Evolutionary conservation across 2,329 filamentous ascomycete genomes (phyloP), one percentile per base, ranked within the genome.

Genomic region (Fusarium globosum): DNA sequence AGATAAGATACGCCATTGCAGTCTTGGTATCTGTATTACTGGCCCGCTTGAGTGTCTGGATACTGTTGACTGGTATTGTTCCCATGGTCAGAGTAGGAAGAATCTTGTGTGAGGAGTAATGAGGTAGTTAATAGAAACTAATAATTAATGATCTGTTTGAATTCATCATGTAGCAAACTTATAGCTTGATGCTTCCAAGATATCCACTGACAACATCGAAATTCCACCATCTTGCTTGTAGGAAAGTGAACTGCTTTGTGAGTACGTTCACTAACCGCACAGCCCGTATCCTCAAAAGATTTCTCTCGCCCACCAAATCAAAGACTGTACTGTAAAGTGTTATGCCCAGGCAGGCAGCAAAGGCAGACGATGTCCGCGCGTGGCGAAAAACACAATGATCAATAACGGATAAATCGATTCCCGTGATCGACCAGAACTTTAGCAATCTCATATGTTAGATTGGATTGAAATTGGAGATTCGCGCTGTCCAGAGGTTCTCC

Each of bases 41-140:
- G 26, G 10, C 45, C 26, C 10, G 4, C 21, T 30, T 8, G 3
- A 30, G 9, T 2, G 26, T 30, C 45, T n/a, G 45, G 14, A 48
- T 12, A 14, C 26, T 16, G 20, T n/a, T 48, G 26, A 21, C 20
- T 30, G 7, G 21, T n/a, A 7, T 30, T 21, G 45, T 12, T 15
- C 14, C 45, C 21, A 6, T 48, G 20, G 20, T 6, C 9, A 16
- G 20, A 48, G 20, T 48, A 21, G 20, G 45, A 48, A 8, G 26
- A 48, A 48, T 16, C 8, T 15, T 48, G 26, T 48, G 14, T n/a
- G 20, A 16, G 26, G 7, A 48, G 45, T 48, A 11, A 4, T 6
- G 16, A 8, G 6, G 14, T 9, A 48, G 4, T 1, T 18, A 1
- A 16, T 16, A 48, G 45, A 2, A 8, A 30, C 8, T 16, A 0